Base-by-base conservation (phyloP, 2,329 filamentous ascomycete species). In the Cercospora brassicicola region DNA sequence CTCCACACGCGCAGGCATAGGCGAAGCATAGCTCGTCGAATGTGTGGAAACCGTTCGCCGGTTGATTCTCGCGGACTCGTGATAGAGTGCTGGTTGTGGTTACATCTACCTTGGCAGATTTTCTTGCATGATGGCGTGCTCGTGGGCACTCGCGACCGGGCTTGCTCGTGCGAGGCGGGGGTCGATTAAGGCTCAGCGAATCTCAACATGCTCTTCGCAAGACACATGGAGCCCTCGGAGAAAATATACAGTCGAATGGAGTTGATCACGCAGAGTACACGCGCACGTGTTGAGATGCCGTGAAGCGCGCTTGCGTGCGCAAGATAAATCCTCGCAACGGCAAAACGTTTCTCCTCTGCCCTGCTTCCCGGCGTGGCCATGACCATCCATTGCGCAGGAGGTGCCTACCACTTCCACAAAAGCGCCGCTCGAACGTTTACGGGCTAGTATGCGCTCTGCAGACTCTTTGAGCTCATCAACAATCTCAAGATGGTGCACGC, bases 111-210 rank as follows among this genome's bases (percentile, higher is more conserved):
- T 62, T 62, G 26, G 59, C 42, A 13, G 59, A 36, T 36, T 30
- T 53, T 31, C 31, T 59, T 36, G 18, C 55, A 59, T 36, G 30
- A 59, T 59, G 30, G 59, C 59, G 59, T 62, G 59, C 59, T 62
- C 20, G 59, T 55, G 36, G 36, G 7, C 36, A 42, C 5, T n/a
- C 36, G 36, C 15, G 33, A 39, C 33, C 33, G 23, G 23, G 48
- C 20, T 55, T 55, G 48, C 4, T 55, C 11, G 9, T 26, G 48
- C 4, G 15, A 55, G 26, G 13, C 7, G 48, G 30, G 26, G 10
- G 45, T 51, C 20, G 9, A 28, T 55, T 13, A 28, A 28, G 11
- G 6, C 3, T 15, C 48, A 30, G 48, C 8, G 23, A 13, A 39
- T 39, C 48, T 26, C 23, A 30, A n/a, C 23, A 8, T 55, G 48